Conservation (phyloP, 2,329 filamentous ascomycete species). For the Hymenoscyphus fraxineus region DNA sequence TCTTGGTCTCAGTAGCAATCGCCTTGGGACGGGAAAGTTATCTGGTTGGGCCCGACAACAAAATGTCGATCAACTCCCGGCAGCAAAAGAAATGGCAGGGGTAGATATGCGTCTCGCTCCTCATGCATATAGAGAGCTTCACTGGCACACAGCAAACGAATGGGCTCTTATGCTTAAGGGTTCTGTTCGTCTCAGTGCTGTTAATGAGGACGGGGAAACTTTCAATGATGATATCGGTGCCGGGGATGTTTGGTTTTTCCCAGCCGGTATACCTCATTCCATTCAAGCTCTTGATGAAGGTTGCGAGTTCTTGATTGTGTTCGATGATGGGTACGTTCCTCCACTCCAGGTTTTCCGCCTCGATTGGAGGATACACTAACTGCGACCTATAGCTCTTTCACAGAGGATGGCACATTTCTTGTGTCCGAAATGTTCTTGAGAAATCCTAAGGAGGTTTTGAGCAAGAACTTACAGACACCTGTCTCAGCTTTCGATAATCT, state of each 20-base stretch:
- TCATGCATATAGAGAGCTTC: slow-evolving; percentile 58
- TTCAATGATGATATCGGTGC: slow-evolving; percentile 47
- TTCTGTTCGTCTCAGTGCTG: slow-evolving; percentile 47
- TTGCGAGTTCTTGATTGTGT: slow-evolving; percentile 57
- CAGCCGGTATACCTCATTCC: slow-evolving; percentile 47
- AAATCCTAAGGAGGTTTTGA: slow-evolving; percentile 43
- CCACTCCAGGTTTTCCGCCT: too few species aligned
- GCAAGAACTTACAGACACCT: slow-evolving; percentile 50
- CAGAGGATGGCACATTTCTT: slow-evolving; percentile 57
- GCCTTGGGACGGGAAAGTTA: slow-evolving; percentile 34
- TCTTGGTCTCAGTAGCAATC: slow-evolving; percentile 48
- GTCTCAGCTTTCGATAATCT: slow-evolving; percentile 46
- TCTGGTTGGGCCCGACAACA: slow-evolving; percentile 57
- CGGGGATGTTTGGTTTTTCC: slow-evolving; percentile 48
- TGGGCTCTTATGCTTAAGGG: slow-evolving; percentile 54
- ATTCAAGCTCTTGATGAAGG: slow-evolving; percentile 54
- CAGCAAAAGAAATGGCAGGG: slow-evolving; percentile 47
- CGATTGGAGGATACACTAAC: too few species aligned
- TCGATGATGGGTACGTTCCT: slow-evolving; percentile 46
- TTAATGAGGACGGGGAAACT: slow-evolving; percentile 48
- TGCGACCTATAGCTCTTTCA: slow-evolving; percentile 38
- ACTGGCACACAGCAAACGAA: slow-evolving; percentile 56
- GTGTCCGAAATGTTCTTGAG: slow-evolving; percentile 33
- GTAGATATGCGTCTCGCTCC: slow-evolving; percentile 57
- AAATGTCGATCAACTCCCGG: slow-evolving; percentile 48